These are phyloP conservation scores for Pseudogymnoascus sp. DNA, from an alignment of 2,329 filamentous ascomycete genomes.

Conservation along the genomic window DNA sequence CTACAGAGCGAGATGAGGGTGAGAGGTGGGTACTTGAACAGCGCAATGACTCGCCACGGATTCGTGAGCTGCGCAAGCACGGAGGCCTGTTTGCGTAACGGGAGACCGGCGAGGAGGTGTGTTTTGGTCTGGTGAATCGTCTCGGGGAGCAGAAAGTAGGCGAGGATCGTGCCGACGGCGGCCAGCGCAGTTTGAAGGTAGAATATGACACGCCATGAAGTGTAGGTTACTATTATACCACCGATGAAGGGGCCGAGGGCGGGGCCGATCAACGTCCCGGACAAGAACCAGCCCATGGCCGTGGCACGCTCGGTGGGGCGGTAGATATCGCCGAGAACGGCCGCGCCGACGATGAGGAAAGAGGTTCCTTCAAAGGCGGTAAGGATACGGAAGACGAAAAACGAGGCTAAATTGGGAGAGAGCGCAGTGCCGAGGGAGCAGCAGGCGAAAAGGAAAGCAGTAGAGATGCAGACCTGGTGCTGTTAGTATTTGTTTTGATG, in stretches of 20 bases:
- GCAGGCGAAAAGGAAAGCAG: constrained; percentile 56
- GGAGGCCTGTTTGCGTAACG: constrained; percentile 39
- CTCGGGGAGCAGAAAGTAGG: constrained; percentile 63
- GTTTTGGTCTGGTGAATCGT: constrained; percentile 61
- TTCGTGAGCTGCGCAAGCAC: constrained; percentile 59
- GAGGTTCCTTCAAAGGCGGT: constrained; percentile 70
- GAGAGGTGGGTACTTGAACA: constrained; percentile 65
- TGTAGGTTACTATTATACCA: constrained; percentile 69
- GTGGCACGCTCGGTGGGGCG: constrained; percentile 62
- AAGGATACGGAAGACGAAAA: constrained; percentile 67
- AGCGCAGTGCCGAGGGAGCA: constrained; percentile 68
- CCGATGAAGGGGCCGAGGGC: constrained; percentile 64
- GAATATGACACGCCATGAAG: constrained; percentile 67
- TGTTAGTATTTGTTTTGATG: neutral
- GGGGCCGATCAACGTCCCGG: constrained; percentile 64
- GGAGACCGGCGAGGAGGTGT: constrained; percentile 52
- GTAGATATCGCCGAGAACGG: constrained; percentile 62
- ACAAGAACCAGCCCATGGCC: constrained; percentile 66
- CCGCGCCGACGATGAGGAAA: constrained; percentile 64
- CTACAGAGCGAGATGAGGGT: constrained; percentile 54
- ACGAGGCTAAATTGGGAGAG: constrained; percentile 61
- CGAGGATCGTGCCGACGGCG: constrained; percentile 49
- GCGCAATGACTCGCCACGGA: constrained; percentile 53
- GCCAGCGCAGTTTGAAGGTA: constrained; percentile 68
- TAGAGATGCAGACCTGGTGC: constrained; percentile 48